A percentile compares a stretch with the other conserved stretches of the same genome.
Conservation (phyloP, 495 filamentous ascomycete genomes). For the Podospora pseudocomata region DNA sequence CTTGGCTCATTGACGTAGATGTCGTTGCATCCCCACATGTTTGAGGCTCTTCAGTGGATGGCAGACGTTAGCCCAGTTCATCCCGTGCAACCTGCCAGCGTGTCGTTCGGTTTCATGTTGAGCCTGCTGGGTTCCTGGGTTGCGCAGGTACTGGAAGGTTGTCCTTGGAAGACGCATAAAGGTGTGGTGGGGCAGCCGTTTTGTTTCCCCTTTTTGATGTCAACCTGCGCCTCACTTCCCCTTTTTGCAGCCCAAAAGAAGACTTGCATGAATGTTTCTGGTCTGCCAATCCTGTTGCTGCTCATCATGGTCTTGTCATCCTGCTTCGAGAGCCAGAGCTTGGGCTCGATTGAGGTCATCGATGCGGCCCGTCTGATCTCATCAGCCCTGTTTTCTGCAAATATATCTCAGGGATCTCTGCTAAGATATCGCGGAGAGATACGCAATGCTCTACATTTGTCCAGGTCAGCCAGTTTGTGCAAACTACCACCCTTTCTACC, state of each 20-base stretch:
- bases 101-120: slow-evolving; percentile 4
- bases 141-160: slow-evolving; percentile 2
- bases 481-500: background rate
- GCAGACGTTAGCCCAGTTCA: background rate
- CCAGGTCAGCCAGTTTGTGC: background rate
- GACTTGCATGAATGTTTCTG: background rate
- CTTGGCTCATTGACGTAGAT: background rate
- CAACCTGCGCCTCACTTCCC: background rate
- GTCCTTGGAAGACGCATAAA: background rate
- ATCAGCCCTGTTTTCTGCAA: background rate
- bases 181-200: slow-evolving; percentile 5
- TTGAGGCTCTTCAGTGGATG: background rate
- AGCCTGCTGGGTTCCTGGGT: background rate
- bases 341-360: background rate
- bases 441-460: background rate
- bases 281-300: background rate
- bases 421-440: background rate
- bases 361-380: background rate
- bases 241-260: background rate
- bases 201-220: slow-evolving; percentile 2
- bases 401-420: background rate
- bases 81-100: slow-evolving; percentile 3
- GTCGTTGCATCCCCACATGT: slow-evolving; percentile 1
- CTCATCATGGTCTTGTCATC: background rate
- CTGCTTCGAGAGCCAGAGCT: background rate